Evolutionary conservation across 495 filamentous ascomycete genomes (phyloP).

Genomic region (Penicillium cataractarum): DNA sequence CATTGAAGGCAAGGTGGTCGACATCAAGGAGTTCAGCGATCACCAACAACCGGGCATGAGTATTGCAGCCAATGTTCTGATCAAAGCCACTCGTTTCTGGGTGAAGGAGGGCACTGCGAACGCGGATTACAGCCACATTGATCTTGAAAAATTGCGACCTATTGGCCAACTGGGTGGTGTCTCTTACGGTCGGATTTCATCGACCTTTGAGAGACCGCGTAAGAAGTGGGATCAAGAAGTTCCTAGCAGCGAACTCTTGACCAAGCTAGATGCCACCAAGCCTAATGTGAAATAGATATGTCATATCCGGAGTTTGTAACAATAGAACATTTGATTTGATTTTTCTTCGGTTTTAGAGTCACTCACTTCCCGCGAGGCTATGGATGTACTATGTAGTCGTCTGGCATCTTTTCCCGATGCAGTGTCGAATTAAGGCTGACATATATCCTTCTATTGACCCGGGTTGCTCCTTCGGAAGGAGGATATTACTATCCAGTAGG

Average conservation of each 20-base stretch:
- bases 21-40: slow-evolving; percentile 72
- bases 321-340: not conserved
- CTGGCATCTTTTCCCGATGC: too few relatives aligned
- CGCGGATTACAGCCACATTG: slow-evolving; percentile 68
- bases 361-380: not conserved
- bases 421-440: too few relatives aligned
- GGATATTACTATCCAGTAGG: too few relatives aligned
- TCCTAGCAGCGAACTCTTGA: slow-evolving; percentile 46
- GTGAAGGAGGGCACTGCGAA: slow-evolving; percentile 79
- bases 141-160: slow-evolving; percentile 69
- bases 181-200: slow-evolving; percentile 66
- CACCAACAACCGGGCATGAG: slow-evolving; percentile 64
- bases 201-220: slow-evolving; percentile 70
- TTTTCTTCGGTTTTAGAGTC: not conserved
- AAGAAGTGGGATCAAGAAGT: slow-evolving; percentile 62
- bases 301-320: not conserved
- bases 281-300: not conserved
- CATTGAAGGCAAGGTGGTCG: slow-evolving; percentile 74
- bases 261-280: slow-evolving; percentile 42
- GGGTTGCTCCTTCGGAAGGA: too few relatives aligned
- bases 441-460: too few relatives aligned
- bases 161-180: slow-evolving; percentile 78
- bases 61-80: slow-evolving; percentile 67
- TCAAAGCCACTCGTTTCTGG: slow-evolving; percentile 85
- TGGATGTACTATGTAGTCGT: too few relatives aligned